phyloP scores from a whole-genome alignment of 805 yeast genomes.

The Yamadazyma endophytica region DNA sequence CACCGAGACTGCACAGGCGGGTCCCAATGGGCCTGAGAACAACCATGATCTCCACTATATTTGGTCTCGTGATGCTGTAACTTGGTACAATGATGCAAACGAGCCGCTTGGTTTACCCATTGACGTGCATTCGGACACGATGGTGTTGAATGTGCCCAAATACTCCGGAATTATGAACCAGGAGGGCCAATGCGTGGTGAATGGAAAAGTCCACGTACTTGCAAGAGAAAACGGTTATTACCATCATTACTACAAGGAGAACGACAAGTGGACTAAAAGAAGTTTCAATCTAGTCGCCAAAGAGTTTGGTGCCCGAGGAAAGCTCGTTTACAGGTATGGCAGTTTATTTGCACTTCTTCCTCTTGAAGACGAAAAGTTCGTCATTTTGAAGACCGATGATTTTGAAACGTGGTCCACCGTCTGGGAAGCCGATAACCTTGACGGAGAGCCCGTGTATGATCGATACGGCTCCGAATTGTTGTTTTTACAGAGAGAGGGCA shows the following conservation, averaged over 20 bases:
- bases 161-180: slow-evolving; percentile 17
- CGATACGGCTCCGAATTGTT: slow-evolving; percentile 1
- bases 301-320: slow-evolving; percentile 6
- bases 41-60: slow-evolving; percentile 15
- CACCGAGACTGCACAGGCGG: slow-evolving; percentile 13
- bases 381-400: slow-evolving; percentile 6
- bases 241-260: slow-evolving; percentile 9
- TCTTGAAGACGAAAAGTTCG: slow-evolving; percentile 2
- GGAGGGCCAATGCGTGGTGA: slow-evolving; percentile 14
- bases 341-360: slow-evolving; percentile 3
- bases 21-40: slow-evolving; percentile 18
- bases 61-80: slow-evolving; percentile 14
- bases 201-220: slow-evolving; percentile 12
- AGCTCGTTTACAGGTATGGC: neutral
- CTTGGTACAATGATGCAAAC: slow-evolving; percentile 12
- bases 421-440: neutral
- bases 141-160: slow-evolving; percentile 5
- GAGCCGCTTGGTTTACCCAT: slow-evolving; percentile 8
- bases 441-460: slow-evolving; percentile 5
- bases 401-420: slow-evolving; percentile 1
- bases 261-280: slow-evolving; percentile 2
- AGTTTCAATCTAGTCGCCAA: slow-evolving; percentile 2
- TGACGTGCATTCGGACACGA: slow-evolving; percentile 1
- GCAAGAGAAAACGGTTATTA: slow-evolving; percentile 12
- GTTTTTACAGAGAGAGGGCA: slow-evolving; percentile 1